Evolutionary conservation across 371 early-diverging fungal genomes (phyloP).

Genomic region (Cokeromyces recurvatus): DNA sequence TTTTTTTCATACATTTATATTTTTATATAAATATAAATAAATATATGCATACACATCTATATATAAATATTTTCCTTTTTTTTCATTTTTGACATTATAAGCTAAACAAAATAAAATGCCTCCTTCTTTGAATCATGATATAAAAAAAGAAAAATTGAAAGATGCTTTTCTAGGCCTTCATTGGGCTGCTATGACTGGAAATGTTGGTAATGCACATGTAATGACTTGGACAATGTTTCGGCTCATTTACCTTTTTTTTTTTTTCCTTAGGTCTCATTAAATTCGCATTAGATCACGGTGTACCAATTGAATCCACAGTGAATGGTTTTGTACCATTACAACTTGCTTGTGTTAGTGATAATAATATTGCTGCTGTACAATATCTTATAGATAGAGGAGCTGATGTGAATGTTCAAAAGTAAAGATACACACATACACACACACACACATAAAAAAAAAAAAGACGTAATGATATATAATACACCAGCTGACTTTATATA

Average conservation of each 20-base stretch:
- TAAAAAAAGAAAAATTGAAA: conserved; percentile 30
- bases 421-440: not conserved
- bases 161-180: conserved; percentile 50
- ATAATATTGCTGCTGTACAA: conserved; percentile 52
- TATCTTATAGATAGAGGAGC: conserved; percentile 63
- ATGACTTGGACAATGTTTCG: no score
- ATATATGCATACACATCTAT: no score
- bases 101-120: no score
- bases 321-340: conserved; percentile 63
- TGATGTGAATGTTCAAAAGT: conserved; percentile 56
- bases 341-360: conserved; percentile 52
- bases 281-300: conserved; percentile 59
- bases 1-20: not conserved
- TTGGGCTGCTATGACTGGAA: conserved; percentile 62
- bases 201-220: conserved; percentile 51
- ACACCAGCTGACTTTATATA: no score
- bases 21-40: no score
- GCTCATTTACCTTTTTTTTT: no score
- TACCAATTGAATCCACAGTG: conserved; percentile 52
- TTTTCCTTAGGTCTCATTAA: conserved; percentile 43
- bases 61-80: no score
- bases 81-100: no score
- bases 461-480: not conserved
- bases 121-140: no score
- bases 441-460: not conserved